Evolutionary conservation across 169 alveolate genomes (phyloP).

Genomic region (Plasmodium fragile): DNA sequence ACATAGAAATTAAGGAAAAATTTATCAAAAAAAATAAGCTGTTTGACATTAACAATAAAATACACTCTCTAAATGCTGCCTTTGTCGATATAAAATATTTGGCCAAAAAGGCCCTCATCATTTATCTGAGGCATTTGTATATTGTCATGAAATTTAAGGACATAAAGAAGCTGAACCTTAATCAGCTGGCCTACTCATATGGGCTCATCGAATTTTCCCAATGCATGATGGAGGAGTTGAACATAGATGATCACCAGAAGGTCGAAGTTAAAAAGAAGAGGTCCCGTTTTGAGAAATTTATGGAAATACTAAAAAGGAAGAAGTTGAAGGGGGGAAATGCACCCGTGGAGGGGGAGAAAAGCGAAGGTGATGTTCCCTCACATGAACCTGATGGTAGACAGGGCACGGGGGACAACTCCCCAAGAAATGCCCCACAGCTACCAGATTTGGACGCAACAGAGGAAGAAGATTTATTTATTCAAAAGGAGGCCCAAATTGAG

Average conservation of each 20-base stretch:
- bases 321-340: slow-evolving; percentile 9
- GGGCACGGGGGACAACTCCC: background rate
- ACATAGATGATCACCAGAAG: slow-evolving; percentile 1
- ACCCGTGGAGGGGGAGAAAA: slow-evolving; percentile 7
- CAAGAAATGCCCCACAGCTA: background rate
- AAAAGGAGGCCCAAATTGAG: slow-evolving; percentile 25
- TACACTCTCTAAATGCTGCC: slow-evolving; percentile 72
- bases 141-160: slow-evolving; percentile 70
- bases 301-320: slow-evolving; percentile 47
- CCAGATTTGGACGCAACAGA: background rate
- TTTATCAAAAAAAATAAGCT: slow-evolving; percentile 64
- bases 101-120: slow-evolving; percentile 63
- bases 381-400: background rate
- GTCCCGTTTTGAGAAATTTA: slow-evolving; percentile 49
- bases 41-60: slow-evolving; percentile 58
- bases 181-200: slow-evolving; percentile 50
- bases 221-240: slow-evolving; percentile 34
- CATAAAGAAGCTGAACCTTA: slow-evolving; percentile 34
- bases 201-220: slow-evolving; percentile 52
- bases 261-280: slow-evolving; percentile 39
- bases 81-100: slow-evolving; percentile 67
- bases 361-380: background rate
- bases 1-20: slow-evolving; percentile 55
- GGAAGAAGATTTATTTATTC: slow-evolving; percentile 41
- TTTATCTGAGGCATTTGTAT: slow-evolving; percentile 66